Evolutionary conservation across 768 basidiomycete genomes (phyloP).

Genomic region (Amanita exitialis): DNA sequence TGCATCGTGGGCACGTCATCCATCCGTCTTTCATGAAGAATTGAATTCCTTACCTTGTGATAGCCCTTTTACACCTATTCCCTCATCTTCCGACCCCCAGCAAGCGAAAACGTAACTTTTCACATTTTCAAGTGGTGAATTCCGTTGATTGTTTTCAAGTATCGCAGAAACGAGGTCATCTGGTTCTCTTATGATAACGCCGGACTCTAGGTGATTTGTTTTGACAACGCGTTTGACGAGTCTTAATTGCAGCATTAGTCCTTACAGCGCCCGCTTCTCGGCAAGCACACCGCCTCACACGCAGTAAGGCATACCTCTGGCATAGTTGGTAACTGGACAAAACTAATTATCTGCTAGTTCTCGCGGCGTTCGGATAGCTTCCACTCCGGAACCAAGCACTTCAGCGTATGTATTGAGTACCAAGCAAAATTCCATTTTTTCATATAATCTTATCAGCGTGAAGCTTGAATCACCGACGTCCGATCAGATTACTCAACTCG

Average conservation of each 20-base stretch:
- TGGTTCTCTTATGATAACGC: conserved; percentile 1
- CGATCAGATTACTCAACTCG: conserved; percentile 9
- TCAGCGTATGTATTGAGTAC: conserved; percentile 11
- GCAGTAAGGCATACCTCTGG: conserved; percentile 8
- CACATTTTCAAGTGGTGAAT: not conserved
- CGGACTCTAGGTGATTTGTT: conserved; percentile 2
- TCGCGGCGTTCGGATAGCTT: conserved; percentile 1
- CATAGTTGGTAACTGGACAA: not conserved
- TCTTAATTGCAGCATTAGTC: not conserved
- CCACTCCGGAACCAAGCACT: conserved; percentile 17
- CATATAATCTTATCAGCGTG: conserved; percentile 9
- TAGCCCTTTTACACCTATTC: not conserved
- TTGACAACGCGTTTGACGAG: not conserved
- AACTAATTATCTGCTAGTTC: conserved; percentile 5
- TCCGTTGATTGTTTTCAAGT: not conserved
- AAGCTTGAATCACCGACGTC: conserved; percentile 12
- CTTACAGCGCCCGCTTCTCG: not conserved
- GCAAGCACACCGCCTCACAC: not conserved
- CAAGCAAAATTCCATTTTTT: not conserved
- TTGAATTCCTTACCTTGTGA: not conserved
- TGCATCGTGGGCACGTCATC: conserved; percentile 4
- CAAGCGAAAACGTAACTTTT: not conserved
- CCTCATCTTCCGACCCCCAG: not conserved
- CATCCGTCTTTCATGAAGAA: not conserved
- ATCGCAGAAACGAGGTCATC: not conserved